Evolutionary conservation across 208 protist genomes (phyloP).

Genomic region (Trypanosoma mega): DNA sequence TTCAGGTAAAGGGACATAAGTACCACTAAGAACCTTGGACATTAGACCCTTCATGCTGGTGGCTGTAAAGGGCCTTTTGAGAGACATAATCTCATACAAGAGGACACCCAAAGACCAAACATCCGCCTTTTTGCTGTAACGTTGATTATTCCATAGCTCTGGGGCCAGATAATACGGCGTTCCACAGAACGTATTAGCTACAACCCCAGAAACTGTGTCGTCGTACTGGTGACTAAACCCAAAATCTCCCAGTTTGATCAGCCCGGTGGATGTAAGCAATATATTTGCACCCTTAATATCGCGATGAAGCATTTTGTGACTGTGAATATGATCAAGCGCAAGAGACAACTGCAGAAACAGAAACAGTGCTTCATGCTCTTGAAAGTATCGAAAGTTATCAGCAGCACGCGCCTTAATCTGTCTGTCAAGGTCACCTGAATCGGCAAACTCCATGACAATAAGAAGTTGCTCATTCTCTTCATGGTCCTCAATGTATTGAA

Average conservation of each 20-base stretch:
- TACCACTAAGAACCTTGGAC: conserved; percentile 67
- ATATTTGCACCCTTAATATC: conserved; percentile 92
- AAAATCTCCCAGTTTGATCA: conserved; percentile 93
- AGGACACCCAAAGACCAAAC: conserved; percentile 79
- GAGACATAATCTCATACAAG: conserved; percentile 77
- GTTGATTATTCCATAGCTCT: conserved; percentile 88
- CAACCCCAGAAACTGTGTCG: conserved; percentile 85
- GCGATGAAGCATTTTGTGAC: conserved; percentile 88
- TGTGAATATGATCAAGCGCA: conserved; percentile 87
- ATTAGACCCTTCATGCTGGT: conserved; percentile 85
- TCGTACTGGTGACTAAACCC: conserved; percentile 90
- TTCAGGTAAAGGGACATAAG: conserved; percentile 65
- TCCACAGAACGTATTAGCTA: conserved; percentile 79
- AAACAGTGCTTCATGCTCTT: conserved; percentile 86
- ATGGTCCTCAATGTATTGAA: conserved; percentile 83
- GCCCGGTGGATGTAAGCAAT: conserved; percentile 79
- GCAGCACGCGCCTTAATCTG: conserved; percentile 69
- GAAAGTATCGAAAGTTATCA: conserved; percentile 64
- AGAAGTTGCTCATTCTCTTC: conserved; percentile 78
- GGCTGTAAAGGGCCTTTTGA: conserved; percentile 77
- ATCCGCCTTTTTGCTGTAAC: conserved; percentile 88
- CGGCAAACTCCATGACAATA: conserved; percentile 89
- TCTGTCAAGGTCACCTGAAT: conserved; percentile 82
- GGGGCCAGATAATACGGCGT: conserved; percentile 86
- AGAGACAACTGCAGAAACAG: conserved; percentile 86